Conservation (phyloP, 768 basidiomycete species). For the Gloeopeniophorella convolvens region DNA sequence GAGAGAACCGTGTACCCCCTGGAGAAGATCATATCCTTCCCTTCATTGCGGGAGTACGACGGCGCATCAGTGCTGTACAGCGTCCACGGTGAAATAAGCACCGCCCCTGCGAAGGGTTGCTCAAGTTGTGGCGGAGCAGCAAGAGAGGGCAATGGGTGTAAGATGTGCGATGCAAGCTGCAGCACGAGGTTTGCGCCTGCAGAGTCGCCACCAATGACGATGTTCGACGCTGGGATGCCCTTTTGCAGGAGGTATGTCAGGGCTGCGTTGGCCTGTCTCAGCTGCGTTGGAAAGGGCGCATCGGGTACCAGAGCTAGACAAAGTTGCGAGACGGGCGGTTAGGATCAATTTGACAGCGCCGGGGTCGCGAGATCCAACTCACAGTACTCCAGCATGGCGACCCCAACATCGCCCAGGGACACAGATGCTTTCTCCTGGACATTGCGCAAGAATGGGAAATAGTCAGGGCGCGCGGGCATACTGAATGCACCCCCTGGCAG, state of each 20-base stretch:
- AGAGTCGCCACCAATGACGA: slow-evolving; percentile 21
- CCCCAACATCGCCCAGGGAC: neutral
- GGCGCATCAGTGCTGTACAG: neutral
- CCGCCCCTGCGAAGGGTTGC: neutral
- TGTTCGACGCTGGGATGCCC: slow-evolving; percentile 18
- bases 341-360: no score
- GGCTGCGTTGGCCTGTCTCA: slow-evolving; percentile 17
- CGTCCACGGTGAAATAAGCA: slow-evolving; percentile 6
- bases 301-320: neutral
- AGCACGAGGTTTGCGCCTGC: slow-evolving; percentile 21
- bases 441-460: neutral
- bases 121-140: neutral
- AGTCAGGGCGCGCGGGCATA: neutral
- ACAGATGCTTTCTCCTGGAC: neutral
- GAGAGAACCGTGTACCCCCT: neutral
- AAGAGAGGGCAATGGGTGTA: slow-evolving; percentile 18
- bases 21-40: neutral
- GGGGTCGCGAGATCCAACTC: neutral
- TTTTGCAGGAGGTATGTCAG: slow-evolving; percentile 15
- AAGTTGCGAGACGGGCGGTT: neutral
- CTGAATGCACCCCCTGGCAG: slow-evolving; percentile 1
- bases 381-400: slow-evolving; percentile 5
- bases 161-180: slow-evolving; percentile 18
- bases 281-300: slow-evolving; percentile 19
- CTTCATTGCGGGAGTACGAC: neutral